phyloP scores from a whole-genome alignment of 768 basidiomycete species.

The Plicaturopsis crispa region DNA sequence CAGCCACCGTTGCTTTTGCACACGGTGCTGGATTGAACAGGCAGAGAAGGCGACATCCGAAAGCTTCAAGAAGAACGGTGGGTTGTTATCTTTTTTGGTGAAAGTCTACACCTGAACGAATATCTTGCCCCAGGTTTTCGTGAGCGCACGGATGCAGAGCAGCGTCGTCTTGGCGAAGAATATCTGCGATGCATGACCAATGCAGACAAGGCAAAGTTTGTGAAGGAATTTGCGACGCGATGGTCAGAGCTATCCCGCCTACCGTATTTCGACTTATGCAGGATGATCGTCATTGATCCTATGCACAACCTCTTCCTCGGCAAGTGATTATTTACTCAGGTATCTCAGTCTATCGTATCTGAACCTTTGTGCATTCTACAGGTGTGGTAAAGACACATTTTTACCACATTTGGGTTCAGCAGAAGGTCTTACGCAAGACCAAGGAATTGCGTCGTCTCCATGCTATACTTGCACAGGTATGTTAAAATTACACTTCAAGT shows the following conservation, averaged over 20 bases:
- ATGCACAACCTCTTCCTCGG: slow-evolving; percentile 27
- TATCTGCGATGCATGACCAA: slow-evolving; percentile 4
- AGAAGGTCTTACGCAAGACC: slow-evolving; percentile 12
- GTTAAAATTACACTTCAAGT: too few species aligned
- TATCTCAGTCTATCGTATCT: slow-evolving; percentile 1
- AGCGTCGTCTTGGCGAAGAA: slow-evolving; percentile 6
- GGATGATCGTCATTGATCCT: slow-evolving; percentile 21
- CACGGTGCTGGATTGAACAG: slow-evolving; percentile 24
- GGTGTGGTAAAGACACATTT: slow-evolving; percentile 19
- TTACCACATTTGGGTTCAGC: slow-evolving; percentile 21
- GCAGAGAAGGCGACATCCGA: slow-evolving; percentile 11
- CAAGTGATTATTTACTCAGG: slow-evolving; percentile 2
- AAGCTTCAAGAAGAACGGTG: slow-evolving; percentile 15
- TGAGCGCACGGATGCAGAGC: slow-evolving; percentile 8
- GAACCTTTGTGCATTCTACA: background rate
- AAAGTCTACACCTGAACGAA: too few species aligned
- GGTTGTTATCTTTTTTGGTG: too few species aligned
- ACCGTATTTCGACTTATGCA: slow-evolving; percentile 20
- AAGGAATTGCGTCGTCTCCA: slow-evolving; percentile 8
- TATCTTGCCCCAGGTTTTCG: background rate
- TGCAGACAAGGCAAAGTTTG: slow-evolving; percentile 8
- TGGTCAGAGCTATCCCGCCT: slow-evolving; percentile 19
- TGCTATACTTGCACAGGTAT: background rate
- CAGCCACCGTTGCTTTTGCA: slow-evolving; percentile 25
- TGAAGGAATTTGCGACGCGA: slow-evolving; percentile 10